Conservation (phyloP, 306 rosid genomes). For the Sicyos baderoa region DNA sequence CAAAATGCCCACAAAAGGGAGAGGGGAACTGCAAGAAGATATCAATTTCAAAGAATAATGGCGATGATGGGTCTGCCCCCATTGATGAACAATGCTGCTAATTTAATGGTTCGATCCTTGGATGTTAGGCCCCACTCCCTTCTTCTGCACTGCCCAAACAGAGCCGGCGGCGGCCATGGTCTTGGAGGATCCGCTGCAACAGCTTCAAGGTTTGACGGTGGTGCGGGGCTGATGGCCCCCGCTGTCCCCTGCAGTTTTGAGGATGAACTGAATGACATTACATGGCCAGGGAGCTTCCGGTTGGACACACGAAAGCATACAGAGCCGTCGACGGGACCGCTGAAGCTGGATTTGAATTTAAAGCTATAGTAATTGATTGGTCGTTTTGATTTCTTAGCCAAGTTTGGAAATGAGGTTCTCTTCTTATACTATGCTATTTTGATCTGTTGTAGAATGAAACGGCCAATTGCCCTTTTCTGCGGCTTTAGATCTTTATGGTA, state of each 20-base stretch:
- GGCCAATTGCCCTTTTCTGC: neutral
- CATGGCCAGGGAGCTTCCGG: conserved; percentile 13
- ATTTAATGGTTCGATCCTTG: conserved; percentile 36
- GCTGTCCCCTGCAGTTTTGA: neutral
- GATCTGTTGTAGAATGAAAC: neutral
- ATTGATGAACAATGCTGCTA: conserved; percentile 24
- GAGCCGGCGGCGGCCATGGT: conserved; percentile 26
- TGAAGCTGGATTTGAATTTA: conserved; percentile 3
- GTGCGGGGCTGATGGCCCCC: neutral
- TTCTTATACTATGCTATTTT: neutral
- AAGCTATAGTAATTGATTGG: neutral
- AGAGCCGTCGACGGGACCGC: neutral
- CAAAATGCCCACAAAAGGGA: conserved; percentile 94
- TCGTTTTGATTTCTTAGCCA: neutral
- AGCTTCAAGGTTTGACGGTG: neutral
- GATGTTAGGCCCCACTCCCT: conserved; percentile 66
- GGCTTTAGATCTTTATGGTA: too few relatives aligned
- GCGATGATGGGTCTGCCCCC: conserved; percentile 46
- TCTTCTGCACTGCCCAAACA: conserved; percentile 44
- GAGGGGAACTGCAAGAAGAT: conserved; percentile 76
- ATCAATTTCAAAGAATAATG: conserved; percentile 61
- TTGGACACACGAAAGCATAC: neutral
- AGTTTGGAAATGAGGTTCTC: neutral
- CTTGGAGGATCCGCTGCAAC: neutral
- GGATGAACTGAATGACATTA: neutral